Evolutionary conservation across 2,329 filamentous ascomycete species (phyloP).

Genomic region (Raffaelea arxii): DNA sequence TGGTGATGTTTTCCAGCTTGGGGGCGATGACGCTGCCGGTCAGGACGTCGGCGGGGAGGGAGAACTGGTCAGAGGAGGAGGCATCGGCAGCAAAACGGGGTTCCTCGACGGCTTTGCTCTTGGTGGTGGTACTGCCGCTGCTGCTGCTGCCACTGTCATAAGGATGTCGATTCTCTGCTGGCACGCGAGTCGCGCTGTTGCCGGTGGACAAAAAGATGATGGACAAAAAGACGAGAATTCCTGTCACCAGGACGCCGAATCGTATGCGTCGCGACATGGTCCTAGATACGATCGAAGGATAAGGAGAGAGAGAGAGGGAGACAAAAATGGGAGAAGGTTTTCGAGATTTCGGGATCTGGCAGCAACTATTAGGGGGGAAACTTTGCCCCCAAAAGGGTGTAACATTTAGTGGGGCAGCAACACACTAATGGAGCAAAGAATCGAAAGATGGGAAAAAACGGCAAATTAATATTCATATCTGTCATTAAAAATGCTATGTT

Average conservation of each 20-base stretch:
- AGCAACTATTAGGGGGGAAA: too few relatives aligned
- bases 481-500: too few relatives aligned
- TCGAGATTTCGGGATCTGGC: too few relatives aligned
- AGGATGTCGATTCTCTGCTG: neutral
- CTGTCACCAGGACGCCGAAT: conserved; percentile 6
- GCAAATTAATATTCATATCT: too few relatives aligned
- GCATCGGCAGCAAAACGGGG: neutral
- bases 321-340: too few relatives aligned
- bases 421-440: too few relatives aligned
- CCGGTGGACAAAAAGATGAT: conserved; percentile 9
- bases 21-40: conserved; percentile 65
- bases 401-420: too few relatives aligned
- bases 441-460: too few relatives aligned
- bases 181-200: neutral
- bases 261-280: conserved; percentile 10
- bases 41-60: conserved; percentile 38
- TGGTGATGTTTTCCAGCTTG: conserved; percentile 72
- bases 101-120: too few relatives aligned
- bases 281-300: neutral
- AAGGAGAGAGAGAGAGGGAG: neutral
- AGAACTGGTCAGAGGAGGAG: neutral
- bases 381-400: too few relatives aligned
- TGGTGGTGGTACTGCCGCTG: neutral
- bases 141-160: neutral
- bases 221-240: conserved; percentile 6